Base-by-base conservation (phyloP, 495 filamentous ascomycete genomes). In the Penicillium angulare region DNA sequence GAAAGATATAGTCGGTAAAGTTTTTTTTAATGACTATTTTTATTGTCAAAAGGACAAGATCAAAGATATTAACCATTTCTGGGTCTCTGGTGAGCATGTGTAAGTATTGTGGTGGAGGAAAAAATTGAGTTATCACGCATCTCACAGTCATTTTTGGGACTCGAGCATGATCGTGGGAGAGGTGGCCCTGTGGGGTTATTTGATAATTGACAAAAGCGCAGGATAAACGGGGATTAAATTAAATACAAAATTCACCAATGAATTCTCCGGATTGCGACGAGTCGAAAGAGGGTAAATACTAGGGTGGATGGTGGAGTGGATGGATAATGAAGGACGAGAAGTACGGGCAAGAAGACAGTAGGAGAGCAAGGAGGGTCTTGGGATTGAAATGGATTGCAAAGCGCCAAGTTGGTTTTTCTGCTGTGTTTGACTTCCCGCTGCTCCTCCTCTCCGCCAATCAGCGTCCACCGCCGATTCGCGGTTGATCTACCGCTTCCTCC, bases 361-460 rank as follows among this genome's bases (percentile, higher is more conserved):
- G 42, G 54, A 52, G 55, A 43, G 49, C 44, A 24, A 42, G 22
- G 47, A 49, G 49, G 52, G 43, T 47, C 47, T 27, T 33, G 29
- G 20, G 48, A 34, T 27, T 10, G 10, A 10, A 27, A 5, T 27
- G 5, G 10, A 5, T 5, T 27, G 10, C 26, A 22, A 46, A 36
- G 39, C 17, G 17, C 18, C 17, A 20, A 43, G 36, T 39, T 23
- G 40, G 36, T 52, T 57, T 58, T 57, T 57, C 50, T 62, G 60
- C 63, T 63, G 59, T 58, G 55, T 56, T 57, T 54, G 27, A 53
- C 45, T 56, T 64, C 61, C 63, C 60, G 63, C 61, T 56, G 64
- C 69, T 73, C 72, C 72, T 74, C 67, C 55, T 69, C 69, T 68
- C 58, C 55, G 27, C 73, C 73, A 76, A 76, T 76, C 66, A 76